Percentiles rank a stretch among this genome's conserved stretches.
phyloP scores from a whole-genome alignment of 257 asterid genomes.

The Solanum piurae region DNA sequence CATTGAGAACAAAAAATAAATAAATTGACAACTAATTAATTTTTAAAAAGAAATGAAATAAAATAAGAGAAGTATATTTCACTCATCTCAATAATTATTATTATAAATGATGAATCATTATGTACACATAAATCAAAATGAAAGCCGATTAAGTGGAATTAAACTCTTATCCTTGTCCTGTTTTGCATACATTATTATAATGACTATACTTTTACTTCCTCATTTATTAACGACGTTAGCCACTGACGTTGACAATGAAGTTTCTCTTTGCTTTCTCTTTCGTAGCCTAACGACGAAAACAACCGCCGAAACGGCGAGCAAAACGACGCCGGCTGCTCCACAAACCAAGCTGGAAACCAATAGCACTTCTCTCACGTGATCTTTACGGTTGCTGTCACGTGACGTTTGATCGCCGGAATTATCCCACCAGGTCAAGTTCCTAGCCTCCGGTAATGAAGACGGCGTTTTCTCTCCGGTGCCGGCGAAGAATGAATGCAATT shows the following conservation, averaged over 20 bases:
- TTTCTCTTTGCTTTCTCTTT: background rate
- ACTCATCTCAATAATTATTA: background rate
- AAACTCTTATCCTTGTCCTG: background rate
- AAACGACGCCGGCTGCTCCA: conserved; percentile 1
- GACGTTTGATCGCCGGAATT: conserved; percentile 13
- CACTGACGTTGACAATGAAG: conserved; percentile 5
- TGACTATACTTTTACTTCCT: background rate
- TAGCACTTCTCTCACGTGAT: background rate
- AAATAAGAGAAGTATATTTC: background rate
- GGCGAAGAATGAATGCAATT: conserved; percentile 38
- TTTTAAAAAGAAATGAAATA: too few relatives aligned
- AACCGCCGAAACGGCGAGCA: background rate
- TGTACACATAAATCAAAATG: background rate
- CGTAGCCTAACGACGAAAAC: background rate
- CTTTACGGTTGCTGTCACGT: background rate
- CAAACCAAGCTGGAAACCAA: conserved; percentile 6
- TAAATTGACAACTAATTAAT: background rate
- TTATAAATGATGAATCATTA: background rate
- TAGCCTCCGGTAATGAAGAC: conserved; percentile 58
- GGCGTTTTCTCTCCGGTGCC: conserved; percentile 8
- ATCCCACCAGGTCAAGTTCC: conserved; percentile 38
- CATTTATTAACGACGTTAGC: background rate
- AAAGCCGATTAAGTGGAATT: background rate
- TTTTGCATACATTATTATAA: background rate
- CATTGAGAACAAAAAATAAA: too few relatives aligned